Evolutionary conservation across 139 green algal genomes (phyloP).

Genomic region (Penium margaritaceum): DNA sequence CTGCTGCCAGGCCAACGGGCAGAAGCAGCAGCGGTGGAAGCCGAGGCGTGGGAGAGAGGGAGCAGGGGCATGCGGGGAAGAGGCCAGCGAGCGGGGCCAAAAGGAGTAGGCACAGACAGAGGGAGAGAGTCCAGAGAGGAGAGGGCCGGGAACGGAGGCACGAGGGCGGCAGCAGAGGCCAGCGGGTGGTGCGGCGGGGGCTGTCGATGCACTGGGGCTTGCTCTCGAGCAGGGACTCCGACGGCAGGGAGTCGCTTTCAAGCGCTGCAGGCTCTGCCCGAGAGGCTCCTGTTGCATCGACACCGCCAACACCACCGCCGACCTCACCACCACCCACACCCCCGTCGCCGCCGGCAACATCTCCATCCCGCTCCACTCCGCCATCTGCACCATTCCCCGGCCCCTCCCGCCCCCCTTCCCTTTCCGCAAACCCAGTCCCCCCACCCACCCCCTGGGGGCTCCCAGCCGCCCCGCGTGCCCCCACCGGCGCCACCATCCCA

Average conservation of each 20-base stretch:
- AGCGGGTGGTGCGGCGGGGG: background rate
- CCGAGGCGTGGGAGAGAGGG: background rate
- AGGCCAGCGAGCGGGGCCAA: constrained; percentile 5
- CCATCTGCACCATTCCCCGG: too few relatives aligned
- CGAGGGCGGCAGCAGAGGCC: background rate
- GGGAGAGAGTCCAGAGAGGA: constrained; percentile 11
- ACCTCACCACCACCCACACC: background rate
- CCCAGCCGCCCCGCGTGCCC: too few relatives aligned
- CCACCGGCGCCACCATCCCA: too few relatives aligned
- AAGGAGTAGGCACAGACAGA: constrained; percentile 3
- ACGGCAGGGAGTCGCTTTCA: constrained; percentile 45
- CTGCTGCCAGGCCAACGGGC: too few relatives aligned
- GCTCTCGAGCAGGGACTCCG: constrained; percentile 24
- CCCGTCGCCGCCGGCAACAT: too few relatives aligned
- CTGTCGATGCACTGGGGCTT: background rate
- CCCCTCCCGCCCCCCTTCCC: background rate
- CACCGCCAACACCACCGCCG: background rate
- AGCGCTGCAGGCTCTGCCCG: constrained; percentile 43
- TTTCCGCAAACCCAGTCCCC: background rate
- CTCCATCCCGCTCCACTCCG: too few relatives aligned
- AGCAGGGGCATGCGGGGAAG: constrained; percentile 20
- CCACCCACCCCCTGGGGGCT: too few relatives aligned
- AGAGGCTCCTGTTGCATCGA: too few relatives aligned
- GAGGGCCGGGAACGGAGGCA: background rate
- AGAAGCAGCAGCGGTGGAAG: too few relatives aligned